Evolutionary conservation across 805 yeast genomes (phyloP).

Genomic region (Priceomyces medius): DNA sequence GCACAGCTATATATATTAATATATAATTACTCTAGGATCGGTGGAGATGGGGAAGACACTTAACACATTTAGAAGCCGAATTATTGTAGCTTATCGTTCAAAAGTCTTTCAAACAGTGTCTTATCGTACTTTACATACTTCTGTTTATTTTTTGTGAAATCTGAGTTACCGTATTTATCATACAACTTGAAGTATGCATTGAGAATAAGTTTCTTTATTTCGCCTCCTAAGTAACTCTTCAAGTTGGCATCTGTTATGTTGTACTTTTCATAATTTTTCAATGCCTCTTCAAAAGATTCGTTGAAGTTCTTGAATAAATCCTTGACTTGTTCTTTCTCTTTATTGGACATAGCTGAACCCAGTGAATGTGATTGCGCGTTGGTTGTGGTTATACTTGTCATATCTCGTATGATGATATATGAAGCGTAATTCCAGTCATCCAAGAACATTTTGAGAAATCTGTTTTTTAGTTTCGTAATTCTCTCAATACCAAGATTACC

Average conservation of each 20-base stretch:
- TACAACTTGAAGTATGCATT: constrained; percentile 86
- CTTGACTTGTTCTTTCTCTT: constrained; percentile 78
- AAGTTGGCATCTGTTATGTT: constrained; percentile 66
- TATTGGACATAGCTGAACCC: constrained; percentile 38
- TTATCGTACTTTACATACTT: constrained; percentile 70
- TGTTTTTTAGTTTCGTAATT: constrained; percentile 64
- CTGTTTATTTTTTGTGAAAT: constrained; percentile 65
- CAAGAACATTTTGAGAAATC: constrained; percentile 70
- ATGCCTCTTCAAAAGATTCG: constrained; percentile 75
- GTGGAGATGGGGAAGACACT: too few relatives aligned
- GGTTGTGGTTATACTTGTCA: constrained; percentile 63
- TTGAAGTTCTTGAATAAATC: constrained; percentile 84
- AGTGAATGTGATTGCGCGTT: constrained; percentile 27
- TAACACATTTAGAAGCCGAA: too few relatives aligned
- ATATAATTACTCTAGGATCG: too few relatives aligned
- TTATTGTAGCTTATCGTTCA: constrained; percentile 20
- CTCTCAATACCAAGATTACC: constrained; percentile 63
- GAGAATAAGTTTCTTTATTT: constrained; percentile 68
- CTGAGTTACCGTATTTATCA: constrained; percentile 69
- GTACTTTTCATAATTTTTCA: constrained; percentile 62
- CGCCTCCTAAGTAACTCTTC: constrained; percentile 62
- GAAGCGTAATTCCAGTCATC: constrained; percentile 81
- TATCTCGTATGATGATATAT: constrained; percentile 67
- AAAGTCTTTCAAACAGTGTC: constrained; percentile 39
- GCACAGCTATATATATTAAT: too few relatives aligned